Percentiles rank a stretch among this genome's conserved stretches.
phyloP scores from a whole-genome alignment of 768 basidiomycete genomes.

The Lenzites betulinus region DNA sequence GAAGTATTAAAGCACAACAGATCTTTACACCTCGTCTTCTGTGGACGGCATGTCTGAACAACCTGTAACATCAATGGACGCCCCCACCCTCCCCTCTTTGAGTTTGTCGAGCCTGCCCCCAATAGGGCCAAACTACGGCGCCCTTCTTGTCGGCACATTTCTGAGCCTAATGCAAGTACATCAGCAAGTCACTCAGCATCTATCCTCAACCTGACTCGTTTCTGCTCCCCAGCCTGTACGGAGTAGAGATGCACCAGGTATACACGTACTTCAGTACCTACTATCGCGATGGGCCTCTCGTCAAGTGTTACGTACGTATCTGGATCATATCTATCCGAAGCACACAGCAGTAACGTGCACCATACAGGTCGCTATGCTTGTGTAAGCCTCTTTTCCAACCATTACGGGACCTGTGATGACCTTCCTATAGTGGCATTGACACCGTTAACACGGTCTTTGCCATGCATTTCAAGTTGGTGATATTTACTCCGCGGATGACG shows the following conservation, averaged over 20 bases:
- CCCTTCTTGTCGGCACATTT: not conserved
- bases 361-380: not conserved
- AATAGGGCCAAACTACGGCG: not conserved
- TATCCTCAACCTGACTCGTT: not conserved
- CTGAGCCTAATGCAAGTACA: not conserved
- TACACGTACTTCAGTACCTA: not conserved
- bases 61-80: not conserved
- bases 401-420: not conserved
- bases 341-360: not conserved
- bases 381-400: not conserved
- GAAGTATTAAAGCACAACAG: too few relatives aligned
- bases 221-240: not conserved
- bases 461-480: not conserved
- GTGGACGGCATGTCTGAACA: too few relatives aligned
- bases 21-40: too few relatives aligned
- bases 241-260: not conserved
- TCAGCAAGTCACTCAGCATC: not conserved
- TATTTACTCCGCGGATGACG: too few relatives aligned
- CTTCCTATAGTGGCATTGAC: not conserved
- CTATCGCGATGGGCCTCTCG: not conserved
- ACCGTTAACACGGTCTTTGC: not conserved
- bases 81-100: not conserved
- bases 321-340: not conserved
- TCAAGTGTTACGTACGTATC: not conserved
- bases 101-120: too few relatives aligned